phyloP scores from a whole-genome alignment of 345 rosid genomes.

The Cochlearia excelsa region DNA sequence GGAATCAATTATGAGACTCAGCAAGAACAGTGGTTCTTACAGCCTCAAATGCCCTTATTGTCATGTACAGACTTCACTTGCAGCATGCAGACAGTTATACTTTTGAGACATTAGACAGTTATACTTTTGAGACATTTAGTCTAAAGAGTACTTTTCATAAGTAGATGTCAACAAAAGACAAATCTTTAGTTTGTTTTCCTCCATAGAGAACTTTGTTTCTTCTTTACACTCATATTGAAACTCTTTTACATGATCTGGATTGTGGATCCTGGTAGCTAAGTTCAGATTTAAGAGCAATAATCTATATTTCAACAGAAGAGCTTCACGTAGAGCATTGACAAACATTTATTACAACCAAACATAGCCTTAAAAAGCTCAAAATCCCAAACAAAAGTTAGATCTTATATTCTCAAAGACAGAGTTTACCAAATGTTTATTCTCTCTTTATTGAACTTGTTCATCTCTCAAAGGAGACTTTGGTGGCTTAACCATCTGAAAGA shows the following conservation, averaged over 20 bases:
- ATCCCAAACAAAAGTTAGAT: slow-evolving; percentile 20
- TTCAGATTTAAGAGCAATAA: too few relatives aligned
- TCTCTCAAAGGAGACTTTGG: slow-evolving; percentile 15
- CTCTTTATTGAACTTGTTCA: slow-evolving; percentile 31
- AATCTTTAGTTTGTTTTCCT: too few relatives aligned
- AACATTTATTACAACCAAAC: too few relatives aligned
- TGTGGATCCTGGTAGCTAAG: too few relatives aligned
- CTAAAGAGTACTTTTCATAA: too few relatives aligned
- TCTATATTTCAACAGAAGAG: too few relatives aligned
- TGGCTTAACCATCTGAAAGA: slow-evolving; percentile 11
- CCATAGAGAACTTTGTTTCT: too few relatives aligned
- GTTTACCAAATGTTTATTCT: slow-evolving; percentile 22
- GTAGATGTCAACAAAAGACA: too few relatives aligned
- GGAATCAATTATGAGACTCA: slow-evolving; percentile 54
- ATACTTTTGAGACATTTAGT: too few relatives aligned
- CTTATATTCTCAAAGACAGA: slow-evolving; percentile 20
- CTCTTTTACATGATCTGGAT: too few relatives aligned
- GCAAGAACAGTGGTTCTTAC: slow-evolving; percentile 40
- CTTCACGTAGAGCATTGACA: too few relatives aligned
- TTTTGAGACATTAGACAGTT: slow-evolving; percentile 35
- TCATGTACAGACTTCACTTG: slow-evolving; percentile 44
- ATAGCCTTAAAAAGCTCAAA: slow-evolving; percentile 2
- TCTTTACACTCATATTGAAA: too few relatives aligned
- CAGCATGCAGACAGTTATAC: slow-evolving; percentile 47
- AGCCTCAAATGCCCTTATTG: slow-evolving; percentile 68